Conservation (phyloP, 768 basidiomycete species). For the Auriscalpium microsporum region DNA sequence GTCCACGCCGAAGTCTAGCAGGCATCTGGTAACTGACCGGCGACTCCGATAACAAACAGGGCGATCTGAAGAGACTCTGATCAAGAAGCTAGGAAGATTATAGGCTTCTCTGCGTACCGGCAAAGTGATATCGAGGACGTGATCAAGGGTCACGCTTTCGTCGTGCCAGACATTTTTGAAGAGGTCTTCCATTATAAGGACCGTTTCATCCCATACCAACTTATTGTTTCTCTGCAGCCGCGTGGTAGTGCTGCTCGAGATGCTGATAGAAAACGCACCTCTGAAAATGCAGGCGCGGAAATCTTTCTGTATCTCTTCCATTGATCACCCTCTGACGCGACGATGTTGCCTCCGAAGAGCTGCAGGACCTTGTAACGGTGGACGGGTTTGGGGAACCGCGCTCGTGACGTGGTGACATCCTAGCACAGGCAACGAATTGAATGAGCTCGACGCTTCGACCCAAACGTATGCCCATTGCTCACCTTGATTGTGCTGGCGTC, state of each 20-base stretch:
- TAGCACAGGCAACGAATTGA: slow-evolving; percentile 14
- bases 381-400: slow-evolving; percentile 51
- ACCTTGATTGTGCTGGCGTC: slow-evolving; percentile 12
- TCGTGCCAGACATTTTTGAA: slow-evolving; percentile 37
- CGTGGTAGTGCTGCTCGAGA: neutral
- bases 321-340: slow-evolving; percentile 53
- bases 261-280: slow-evolving; percentile 26
- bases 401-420: slow-evolving; percentile 42
- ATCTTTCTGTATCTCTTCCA: slow-evolving; percentile 63
- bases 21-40: slow-evolving; percentile 20
- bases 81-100: neutral
- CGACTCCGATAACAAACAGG: slow-evolving; percentile 46
- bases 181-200: slow-evolving; percentile 23
- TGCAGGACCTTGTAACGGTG: slow-evolving; percentile 35
- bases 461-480: neutral
- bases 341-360: slow-evolving; percentile 53
- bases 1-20: neutral
- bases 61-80: slow-evolving; percentile 33
- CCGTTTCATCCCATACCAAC: slow-evolving; percentile 32
- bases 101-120: slow-evolving; percentile 28
- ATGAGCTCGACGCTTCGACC: neutral
- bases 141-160: slow-evolving; percentile 32
- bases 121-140: slow-evolving; percentile 44
- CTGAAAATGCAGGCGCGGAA: slow-evolving; percentile 56
- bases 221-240: slow-evolving; percentile 26